Conservation (phyloP, 331 rosid species). For the Quercus tomentella region DNA sequence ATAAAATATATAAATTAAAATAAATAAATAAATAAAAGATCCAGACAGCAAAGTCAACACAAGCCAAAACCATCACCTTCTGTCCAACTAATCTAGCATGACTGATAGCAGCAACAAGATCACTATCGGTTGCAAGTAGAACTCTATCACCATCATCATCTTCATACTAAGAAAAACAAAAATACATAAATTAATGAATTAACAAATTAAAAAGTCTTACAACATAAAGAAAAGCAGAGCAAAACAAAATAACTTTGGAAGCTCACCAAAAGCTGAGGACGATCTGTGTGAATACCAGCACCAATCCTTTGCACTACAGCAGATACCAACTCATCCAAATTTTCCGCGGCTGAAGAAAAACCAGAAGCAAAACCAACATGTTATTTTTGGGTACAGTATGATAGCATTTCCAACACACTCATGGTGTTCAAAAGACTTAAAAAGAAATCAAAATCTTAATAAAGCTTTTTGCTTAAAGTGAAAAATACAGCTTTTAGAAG, state of each 20-base stretch:
- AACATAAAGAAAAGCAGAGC: conserved; percentile 10
- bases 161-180: conserved; percentile 55
- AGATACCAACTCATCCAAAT: conserved; percentile 68
- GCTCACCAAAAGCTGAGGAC: conserved; percentile 69
- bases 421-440: neutral
- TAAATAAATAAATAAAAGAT: neutral
- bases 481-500: too few relatives aligned
- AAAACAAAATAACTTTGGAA: conserved; percentile 11
- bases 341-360: conserved; percentile 54
- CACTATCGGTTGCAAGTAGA: conserved; percentile 66
- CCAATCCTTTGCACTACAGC: conserved; percentile 61
- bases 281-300: conserved; percentile 32
- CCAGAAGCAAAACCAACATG: conserved; percentile 1
- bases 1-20: too few relatives aligned
- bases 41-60: neutral
- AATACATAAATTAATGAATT: neutral
- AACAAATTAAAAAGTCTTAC: neutral
- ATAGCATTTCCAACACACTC: neutral
- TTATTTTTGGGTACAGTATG: neutral
- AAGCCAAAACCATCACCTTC: conserved; percentile 53
- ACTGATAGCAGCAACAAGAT: conserved; percentile 67
- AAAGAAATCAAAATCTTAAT: neutral
- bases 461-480: too few relatives aligned
- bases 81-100: conserved; percentile 64
- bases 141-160: conserved; percentile 95